A percentile compares a stretch with the other conserved stretches of the same genome.
Conservation (phyloP, 441 rosid species). For the Brassica balearica region DNA sequence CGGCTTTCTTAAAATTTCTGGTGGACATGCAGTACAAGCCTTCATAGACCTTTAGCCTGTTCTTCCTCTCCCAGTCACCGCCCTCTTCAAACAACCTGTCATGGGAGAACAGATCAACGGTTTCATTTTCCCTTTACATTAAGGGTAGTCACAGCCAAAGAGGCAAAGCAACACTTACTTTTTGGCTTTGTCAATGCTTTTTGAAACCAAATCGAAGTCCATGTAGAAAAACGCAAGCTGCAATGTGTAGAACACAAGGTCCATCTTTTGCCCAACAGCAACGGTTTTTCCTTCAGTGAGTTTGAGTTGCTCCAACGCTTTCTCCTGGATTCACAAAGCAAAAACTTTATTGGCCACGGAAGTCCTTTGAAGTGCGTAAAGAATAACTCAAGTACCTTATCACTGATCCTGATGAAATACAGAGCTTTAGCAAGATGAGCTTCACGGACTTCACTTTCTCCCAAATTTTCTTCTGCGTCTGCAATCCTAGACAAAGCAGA, state of each 20-base stretch:
- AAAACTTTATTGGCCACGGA: conserved; percentile 20
- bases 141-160: conserved; percentile 8
- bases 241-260: conserved; percentile 84
- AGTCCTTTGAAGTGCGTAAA: conserved; percentile 19
- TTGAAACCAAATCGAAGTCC: conserved; percentile 94
- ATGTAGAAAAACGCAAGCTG: conserved; percentile 90
- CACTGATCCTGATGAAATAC: conserved; percentile 83
- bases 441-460: conserved; percentile 99
- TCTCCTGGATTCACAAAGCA: conserved; percentile 59
- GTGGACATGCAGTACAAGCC: conserved; percentile 96
- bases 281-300: conserved; percentile 95
- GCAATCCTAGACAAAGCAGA: conserved; percentile 65
- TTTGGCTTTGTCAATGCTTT: conserved; percentile 96
- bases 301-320: conserved; percentile 91
- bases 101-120: conserved; percentile 22
- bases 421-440: conserved; percentile 96
- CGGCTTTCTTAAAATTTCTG: conserved; percentile 89
- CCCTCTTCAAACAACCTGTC: conserved; percentile 98
- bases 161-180: conserved; percentile 52
- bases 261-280: conserved; percentile 99
- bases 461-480: conserved; percentile 98
- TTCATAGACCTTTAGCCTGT: conserved; percentile 94
- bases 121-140: not conserved
- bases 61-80: conserved; percentile 99
- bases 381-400: conserved; percentile 61